These are phyloP conservation scores for Syncephalastrum contaminatum DNA, from an alignment of 371 early-diverging fungal species.

Conservation along the genomic window DNA sequence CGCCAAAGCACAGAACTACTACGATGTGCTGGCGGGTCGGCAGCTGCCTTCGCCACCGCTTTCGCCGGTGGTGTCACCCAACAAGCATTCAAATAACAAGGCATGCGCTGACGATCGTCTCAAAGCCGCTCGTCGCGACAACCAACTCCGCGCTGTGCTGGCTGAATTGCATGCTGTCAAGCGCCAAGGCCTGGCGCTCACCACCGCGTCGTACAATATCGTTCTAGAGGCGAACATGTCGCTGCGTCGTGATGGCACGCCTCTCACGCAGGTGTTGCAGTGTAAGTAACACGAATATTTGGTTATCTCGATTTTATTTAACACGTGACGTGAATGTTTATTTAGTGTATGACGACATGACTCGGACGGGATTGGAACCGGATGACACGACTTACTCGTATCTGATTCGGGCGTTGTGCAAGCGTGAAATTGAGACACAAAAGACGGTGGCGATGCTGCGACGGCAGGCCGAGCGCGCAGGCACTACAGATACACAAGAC, in stretches of 20 bases:
- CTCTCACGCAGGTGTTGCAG: constrained; percentile 34
- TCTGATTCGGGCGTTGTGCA: constrained; percentile 36
- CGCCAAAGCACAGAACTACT: too few relatives aligned
- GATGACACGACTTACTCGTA: constrained; percentile 29
- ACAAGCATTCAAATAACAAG: too few relatives aligned
- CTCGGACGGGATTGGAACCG: constrained; percentile 24
- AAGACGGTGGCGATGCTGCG: constrained; percentile 41
- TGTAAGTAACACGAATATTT: constrained; percentile 15
- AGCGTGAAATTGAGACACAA: constrained; percentile 46
- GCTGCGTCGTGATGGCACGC: constrained; percentile 38
- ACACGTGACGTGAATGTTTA: not conserved
- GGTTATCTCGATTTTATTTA: not conserved
- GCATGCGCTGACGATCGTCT: constrained; percentile 9
- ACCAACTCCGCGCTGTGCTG: constrained; percentile 34
- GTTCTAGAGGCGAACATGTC: constrained; percentile 39
- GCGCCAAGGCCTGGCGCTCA: constrained; percentile 27
- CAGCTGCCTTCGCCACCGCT: too few relatives aligned
- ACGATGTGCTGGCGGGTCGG: too few relatives aligned
- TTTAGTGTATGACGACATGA: constrained; percentile 46
- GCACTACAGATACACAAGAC: constrained; percentile 19
- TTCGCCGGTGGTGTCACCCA: too few relatives aligned
- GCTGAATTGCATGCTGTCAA: constrained; percentile 31
- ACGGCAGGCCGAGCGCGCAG: constrained; percentile 32
- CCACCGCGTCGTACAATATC: constrained; percentile 40
- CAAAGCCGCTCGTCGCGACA: constrained; percentile 30